Evolutionary conservation across 2,329 filamentous ascomycete genomes (phyloP).

Genomic region (Ascochyta clinopodiicola): DNA sequence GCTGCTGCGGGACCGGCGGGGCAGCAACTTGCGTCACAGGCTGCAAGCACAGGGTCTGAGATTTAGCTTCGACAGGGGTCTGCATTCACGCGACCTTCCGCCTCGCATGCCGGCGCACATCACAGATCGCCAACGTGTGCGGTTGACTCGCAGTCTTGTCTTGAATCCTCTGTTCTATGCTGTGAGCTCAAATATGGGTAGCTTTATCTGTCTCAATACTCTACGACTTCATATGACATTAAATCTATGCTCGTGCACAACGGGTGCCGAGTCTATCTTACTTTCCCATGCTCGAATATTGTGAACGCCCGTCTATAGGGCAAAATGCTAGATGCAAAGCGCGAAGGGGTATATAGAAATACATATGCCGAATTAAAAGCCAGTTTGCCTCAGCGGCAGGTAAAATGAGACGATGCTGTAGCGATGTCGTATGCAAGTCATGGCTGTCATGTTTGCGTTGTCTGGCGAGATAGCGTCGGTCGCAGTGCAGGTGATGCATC

Average conservation of each 20-base stretch:
- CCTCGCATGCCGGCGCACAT: neutral
- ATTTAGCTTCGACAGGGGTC: constrained; percentile 11
- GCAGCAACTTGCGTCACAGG: constrained; percentile 12
- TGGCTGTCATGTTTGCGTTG: constrained; percentile 2
- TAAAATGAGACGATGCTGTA: neutral
- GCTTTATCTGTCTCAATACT: neutral
- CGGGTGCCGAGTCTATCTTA: constrained; percentile 5
- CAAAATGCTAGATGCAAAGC: constrained; percentile 9
- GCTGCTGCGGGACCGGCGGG: constrained; percentile 16
- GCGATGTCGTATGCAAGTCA: neutral
- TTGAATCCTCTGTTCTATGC: neutral
- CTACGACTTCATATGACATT: constrained; percentile 9
- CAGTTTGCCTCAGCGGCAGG: neutral
- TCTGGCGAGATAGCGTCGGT: constrained; percentile 12
- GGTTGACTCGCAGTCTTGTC: no score
- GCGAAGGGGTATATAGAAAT: constrained; percentile 18
- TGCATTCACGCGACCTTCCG: neutral
- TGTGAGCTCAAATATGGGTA: neutral
- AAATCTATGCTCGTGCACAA: constrained; percentile 15
- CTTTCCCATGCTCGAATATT: neutral
- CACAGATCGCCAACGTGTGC: neutral
- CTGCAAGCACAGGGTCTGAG: constrained; percentile 10
- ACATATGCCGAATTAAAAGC: constrained; percentile 10
- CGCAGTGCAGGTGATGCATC: constrained; percentile 39
- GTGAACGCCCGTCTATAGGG: constrained; percentile 6